Base-by-base conservation (phyloP, 139 green algal species). In the Dunaliella sp. region DNA sequence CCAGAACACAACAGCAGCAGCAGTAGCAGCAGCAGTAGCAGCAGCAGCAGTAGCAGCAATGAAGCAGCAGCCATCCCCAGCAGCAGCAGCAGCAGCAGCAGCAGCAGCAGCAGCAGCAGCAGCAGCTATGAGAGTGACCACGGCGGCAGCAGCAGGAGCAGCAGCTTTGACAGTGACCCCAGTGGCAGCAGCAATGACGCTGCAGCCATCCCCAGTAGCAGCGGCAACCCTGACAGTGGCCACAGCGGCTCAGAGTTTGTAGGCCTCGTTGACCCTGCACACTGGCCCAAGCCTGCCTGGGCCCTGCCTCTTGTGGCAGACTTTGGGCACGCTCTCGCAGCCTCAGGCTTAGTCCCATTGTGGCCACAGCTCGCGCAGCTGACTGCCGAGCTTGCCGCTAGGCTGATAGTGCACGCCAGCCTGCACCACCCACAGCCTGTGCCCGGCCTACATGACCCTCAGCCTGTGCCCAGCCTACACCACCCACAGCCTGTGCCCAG, bases 51-150 rank as follows among this genome's bases (percentile, higher is more conserved):
- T 21, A 80, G 31, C 74, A 80, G 31, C 21, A 80, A n/a, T n/a
- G 31, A 7, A 80, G 31, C 74, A 80, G 7, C 21, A 22, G 31
- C 21, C 74, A 80, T 7, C 74, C 12, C 3, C 74, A 80, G 74
- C 74, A 80, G 31, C 74, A 80, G 31, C 74, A 80, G 31, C 74
- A 80, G 31, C 21, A 80, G 31, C 74, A 80, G 31, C 74, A 80
- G 7, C 21, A 22, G 31, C 21, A 80, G 31, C 74, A 80, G 31
- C 74, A 80, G 31, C 74, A 80, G 74, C 74, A 80, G 31, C 74
- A 80, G 31, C 31, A 80, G 31, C 74, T 33, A 22, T 22, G 24
- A 22, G 12, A 80, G 31, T 80, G 24, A 22, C 74, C 12, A 80
- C 74, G 24, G 74, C 74, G 24, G 31, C 74, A 21, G 31, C 7